Base-by-base conservation (phyloP, 495 filamentous ascomycete species). In the Letharia lupina region DNA sequence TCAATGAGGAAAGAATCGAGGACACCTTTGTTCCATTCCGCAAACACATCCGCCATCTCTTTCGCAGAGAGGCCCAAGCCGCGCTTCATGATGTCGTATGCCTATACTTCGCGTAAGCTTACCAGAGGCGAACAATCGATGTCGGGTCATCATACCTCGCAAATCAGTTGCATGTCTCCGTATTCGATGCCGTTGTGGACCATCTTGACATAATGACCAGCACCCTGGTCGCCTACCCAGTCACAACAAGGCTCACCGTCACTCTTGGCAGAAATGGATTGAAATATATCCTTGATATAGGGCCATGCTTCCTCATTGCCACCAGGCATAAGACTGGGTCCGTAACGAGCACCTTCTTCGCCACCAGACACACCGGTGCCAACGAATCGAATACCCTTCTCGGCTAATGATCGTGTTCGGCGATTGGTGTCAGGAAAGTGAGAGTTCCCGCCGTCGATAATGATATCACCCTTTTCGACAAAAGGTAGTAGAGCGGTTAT, bases 181-280 rank as follows among this genome's bases (percentile, higher is more conserved):
- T 98, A 98, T 81, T 98, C 94, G 74, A 98, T 98, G 85, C 94
- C 94, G 78, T 98, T 98, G 88, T 98, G 94, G 66, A 98, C 94
- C 95, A 98, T 98, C 89, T 98, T 98, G 82, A 98, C 93, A 84
- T 96, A 98, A 86, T 98, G 94, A 67, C 94, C 94, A 75, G 94
- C 88, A 84, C 94, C 94, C 77, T 96, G 92, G 82, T 98, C 94
- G 83, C 94, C 94, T 70, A 98, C 94, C 94, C 94, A 98, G 79
- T 98, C 93, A 76, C 94, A 98, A 86, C 94, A 98, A 54, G 94
- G 78, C 84, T 98, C 95, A 69, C 87, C 88, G 71, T 96, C 93
- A 76, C 89, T 92, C 86, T 98, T 98, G 77, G 94, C 95, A 68
- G 94, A 81, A 73, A 98, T 96, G 83, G 85, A 89, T 83, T 98